Conservation (phyloP, 2,329 filamentous ascomycete species). For the Rutstroemia sp. region DNA sequence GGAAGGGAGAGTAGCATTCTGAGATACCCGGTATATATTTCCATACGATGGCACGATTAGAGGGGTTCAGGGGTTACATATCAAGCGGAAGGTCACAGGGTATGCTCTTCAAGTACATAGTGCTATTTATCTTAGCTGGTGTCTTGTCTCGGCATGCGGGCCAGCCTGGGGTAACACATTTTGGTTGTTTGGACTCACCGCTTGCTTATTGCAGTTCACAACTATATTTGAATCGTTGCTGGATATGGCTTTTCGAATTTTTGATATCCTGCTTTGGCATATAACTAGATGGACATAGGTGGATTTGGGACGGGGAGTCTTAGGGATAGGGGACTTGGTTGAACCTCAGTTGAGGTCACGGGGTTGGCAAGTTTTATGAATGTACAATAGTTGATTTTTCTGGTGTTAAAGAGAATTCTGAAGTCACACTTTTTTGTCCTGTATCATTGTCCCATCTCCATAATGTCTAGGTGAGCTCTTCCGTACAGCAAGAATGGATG, state of each 20-base stretch:
- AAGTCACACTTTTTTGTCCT: neutral
- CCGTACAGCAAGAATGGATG: neutral
- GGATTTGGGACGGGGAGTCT: neutral
- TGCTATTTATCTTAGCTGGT: constrained; percentile 1
- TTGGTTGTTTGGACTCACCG: neutral
- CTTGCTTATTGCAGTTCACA: neutral
- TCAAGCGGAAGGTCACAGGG: neutral
- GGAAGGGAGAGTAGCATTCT: constrained; percentile 3
- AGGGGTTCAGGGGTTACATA: constrained; percentile 7
- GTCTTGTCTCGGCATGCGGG: constrained; percentile 3
- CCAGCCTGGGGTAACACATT: constrained; percentile 2
- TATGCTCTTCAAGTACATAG: constrained; percentile 6
- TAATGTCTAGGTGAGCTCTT: neutral
- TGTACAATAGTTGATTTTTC: constrained; percentile 3
- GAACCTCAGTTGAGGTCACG: neutral
- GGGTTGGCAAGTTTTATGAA: neutral
- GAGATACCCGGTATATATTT: constrained; percentile 9
- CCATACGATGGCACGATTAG: constrained; percentile 10
- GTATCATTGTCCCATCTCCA: neutral
- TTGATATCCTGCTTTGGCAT: constrained; percentile 6
- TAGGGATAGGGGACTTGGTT: neutral
- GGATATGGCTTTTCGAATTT: constrained; percentile 6
- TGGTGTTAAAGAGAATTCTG: neutral
- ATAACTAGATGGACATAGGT: neutral
- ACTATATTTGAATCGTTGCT: constrained; percentile 6